Evolutionary conservation across 352 stramenopile species (phyloP).

Genomic region (Aphanomyces euteiches): DNA sequence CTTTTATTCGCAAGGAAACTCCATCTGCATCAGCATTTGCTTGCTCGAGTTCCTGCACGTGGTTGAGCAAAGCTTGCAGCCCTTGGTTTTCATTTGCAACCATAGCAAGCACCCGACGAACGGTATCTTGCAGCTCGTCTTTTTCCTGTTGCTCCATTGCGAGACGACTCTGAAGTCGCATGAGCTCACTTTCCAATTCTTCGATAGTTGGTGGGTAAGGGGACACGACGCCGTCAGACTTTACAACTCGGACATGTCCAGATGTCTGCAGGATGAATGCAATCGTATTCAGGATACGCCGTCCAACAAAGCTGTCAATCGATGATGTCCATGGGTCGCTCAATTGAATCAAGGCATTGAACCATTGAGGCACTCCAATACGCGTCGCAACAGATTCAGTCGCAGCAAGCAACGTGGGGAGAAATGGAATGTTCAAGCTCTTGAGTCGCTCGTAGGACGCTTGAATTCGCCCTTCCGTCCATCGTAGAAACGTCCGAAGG

Average conservation of each 20-base stretch:
- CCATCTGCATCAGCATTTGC: background rate
- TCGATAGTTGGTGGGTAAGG: background rate
- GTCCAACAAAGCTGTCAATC: conserved; percentile 17
- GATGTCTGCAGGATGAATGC: background rate
- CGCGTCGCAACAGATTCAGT: conserved; percentile 23
- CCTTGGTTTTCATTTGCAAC: conserved; percentile 19
- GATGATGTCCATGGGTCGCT: conserved; percentile 6
- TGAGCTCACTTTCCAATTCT: background rate
- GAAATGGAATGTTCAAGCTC: conserved; percentile 6
- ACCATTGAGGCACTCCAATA: background rate
- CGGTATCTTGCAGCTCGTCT: conserved; percentile 19
- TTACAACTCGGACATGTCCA: background rate
- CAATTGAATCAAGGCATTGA: background rate
- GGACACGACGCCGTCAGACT: background rate
- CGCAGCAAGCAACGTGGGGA: background rate
- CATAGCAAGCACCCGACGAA: conserved; percentile 16
- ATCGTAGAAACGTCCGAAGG: conserved; percentile 7
- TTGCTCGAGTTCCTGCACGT: background rate
- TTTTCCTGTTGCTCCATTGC: conserved; percentile 12
- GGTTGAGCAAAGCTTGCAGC: background rate
- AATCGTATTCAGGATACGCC: conserved; percentile 15
- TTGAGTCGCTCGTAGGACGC: conserved; percentile 17
- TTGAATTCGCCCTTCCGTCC: background rate
- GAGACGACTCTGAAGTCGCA: background rate
- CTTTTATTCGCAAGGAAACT: background rate